phyloP scores from a whole-genome alignment of 2,329 filamentous ascomycete species.

The Claviceps pazoutovae region DNA sequence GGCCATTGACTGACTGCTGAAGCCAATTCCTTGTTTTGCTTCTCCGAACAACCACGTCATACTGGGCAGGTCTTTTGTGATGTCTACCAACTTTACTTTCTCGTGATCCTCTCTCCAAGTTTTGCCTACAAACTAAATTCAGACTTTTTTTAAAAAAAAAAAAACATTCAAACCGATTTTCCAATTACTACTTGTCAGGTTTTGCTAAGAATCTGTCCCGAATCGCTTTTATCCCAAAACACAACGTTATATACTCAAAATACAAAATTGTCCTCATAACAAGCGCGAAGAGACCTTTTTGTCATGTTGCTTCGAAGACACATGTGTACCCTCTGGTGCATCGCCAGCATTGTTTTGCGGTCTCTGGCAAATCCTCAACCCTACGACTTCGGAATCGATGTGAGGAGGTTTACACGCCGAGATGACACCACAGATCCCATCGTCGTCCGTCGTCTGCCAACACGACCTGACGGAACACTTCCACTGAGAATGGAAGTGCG shows the following conservation, averaged over 20 bases:
- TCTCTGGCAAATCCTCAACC: constrained; percentile 6
- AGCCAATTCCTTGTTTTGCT: not conserved
- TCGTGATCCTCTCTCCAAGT: not conserved
- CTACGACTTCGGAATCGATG: constrained; percentile 40
- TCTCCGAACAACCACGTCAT: not conserved
- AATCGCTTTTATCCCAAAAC: not conserved
- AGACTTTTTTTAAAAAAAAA: not conserved
- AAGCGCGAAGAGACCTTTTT: not conserved
- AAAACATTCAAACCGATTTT: not conserved
- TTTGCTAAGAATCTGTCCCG: not conserved
- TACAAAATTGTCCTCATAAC: too few species aligned
- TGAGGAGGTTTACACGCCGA: constrained; percentile 25
- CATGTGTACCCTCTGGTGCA: not conserved
- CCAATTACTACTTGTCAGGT: not conserved
- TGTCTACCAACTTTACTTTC: not conserved
- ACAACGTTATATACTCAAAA: not conserved
- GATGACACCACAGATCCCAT: constrained; percentile 22
- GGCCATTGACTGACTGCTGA: not conserved
- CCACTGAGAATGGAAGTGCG: constrained; percentile 52
- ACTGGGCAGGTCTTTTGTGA: not conserved
- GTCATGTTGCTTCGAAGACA: constrained; percentile 3
- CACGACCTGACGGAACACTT: constrained; percentile 23
- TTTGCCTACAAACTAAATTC: not conserved
- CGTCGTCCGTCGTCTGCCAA: constrained; percentile 29
- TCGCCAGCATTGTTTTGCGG: constrained; percentile 1